phyloP scores from a whole-genome alignment of 192 early-diverging fungal genomes.

The Linnemannia zychae region DNA sequence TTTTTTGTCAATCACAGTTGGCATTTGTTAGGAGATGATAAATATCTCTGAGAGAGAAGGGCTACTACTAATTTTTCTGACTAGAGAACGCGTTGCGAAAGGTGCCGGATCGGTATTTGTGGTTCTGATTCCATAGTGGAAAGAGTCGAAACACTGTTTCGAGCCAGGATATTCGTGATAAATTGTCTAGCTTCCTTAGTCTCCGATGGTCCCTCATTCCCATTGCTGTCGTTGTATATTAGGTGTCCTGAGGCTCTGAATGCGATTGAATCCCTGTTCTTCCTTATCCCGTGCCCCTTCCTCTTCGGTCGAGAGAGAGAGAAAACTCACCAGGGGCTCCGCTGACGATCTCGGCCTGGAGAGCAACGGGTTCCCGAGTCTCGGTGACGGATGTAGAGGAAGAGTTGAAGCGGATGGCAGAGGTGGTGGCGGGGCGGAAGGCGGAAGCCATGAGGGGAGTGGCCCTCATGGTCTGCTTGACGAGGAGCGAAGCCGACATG shows the following conservation, averaged over 20 bases:
- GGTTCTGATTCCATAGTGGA: too few species aligned
- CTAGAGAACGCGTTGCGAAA: too few species aligned
- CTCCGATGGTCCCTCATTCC: too few species aligned
- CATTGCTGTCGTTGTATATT: too few species aligned
- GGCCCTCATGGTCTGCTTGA: conserved; percentile 38
- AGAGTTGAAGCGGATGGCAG: conserved; percentile 25
- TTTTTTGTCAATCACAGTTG: not conserved
- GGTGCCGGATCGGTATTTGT: too few species aligned
- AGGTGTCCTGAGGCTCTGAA: not conserved
- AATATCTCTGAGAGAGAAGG: not conserved
- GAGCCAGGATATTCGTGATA: too few species aligned
- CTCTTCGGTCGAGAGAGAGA: not conserved
- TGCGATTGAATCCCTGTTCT: not conserved
- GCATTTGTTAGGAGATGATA: not conserved
- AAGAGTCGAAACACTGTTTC: too few species aligned
- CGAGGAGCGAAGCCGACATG: conserved; percentile 41
- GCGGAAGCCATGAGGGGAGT: conserved; percentile 24
- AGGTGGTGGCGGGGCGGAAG: conserved; percentile 8
- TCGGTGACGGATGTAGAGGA: conserved; percentile 46
- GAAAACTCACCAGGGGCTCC: conserved; percentile 55
- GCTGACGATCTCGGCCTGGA: conserved; percentile 57
- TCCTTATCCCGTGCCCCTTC: not conserved
- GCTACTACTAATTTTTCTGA: too few species aligned
- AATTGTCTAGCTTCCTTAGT: too few species aligned
- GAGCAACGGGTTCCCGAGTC: conserved; percentile 29